Percentiles rank a stretch among this genome's conserved stretches.
Evolutionary conservation across 192 early-diverging fungal species (phyloP).

Genomic region (Powellomyces hirtus): DNA sequence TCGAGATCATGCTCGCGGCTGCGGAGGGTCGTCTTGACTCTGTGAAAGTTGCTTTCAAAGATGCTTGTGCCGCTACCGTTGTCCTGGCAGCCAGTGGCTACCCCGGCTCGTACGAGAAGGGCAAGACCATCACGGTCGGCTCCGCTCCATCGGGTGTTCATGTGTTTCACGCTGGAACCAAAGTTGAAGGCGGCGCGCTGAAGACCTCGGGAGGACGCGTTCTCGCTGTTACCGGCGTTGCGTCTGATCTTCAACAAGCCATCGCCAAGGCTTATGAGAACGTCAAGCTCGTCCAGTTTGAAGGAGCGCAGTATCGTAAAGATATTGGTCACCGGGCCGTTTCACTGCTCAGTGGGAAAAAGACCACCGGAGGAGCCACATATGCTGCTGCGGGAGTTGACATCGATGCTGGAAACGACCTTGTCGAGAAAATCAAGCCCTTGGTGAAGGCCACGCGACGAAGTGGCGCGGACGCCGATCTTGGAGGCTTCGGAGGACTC

Average conservation of each 20-base stretch:
- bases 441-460: slow-evolving; percentile 91
- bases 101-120: slow-evolving; percentile 84
- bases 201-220: slow-evolving; percentile 94
- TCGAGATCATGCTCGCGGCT: slow-evolving; percentile 82
- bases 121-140: slow-evolving; percentile 67
- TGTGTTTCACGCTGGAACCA: slow-evolving; percentile 95
- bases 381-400: slow-evolving; percentile 96
- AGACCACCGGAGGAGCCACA: slow-evolving; percentile 61
- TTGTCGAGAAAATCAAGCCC: slow-evolving; percentile 96
- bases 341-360: slow-evolving; percentile 38
- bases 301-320: slow-evolving; percentile 81
- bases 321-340: slow-evolving; percentile 86
- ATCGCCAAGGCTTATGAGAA: slow-evolving; percentile 74
- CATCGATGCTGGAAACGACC: slow-evolving; percentile 92
- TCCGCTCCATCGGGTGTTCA: slow-evolving; percentile 44
- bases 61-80: slow-evolving; percentile 84
- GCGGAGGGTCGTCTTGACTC: slow-evolving; percentile 89
- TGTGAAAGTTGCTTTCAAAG: slow-evolving; percentile 69
- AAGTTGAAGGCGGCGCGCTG: slow-evolving; percentile 53
- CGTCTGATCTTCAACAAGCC: slow-evolving; percentile 69
- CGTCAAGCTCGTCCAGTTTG: slow-evolving; percentile 72
- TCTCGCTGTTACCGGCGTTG: slow-evolving; percentile 85
- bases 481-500: slow-evolving; percentile 97
- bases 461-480: slow-evolving; percentile 90
- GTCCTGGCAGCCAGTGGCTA: slow-evolving; percentile 92